Percentiles rank a stretch among this genome's conserved stretches.
Evolutionary conservation across 805 yeast genomes (phyloP).

Genomic region (Metschnikowia drakensbergensis): DNA sequence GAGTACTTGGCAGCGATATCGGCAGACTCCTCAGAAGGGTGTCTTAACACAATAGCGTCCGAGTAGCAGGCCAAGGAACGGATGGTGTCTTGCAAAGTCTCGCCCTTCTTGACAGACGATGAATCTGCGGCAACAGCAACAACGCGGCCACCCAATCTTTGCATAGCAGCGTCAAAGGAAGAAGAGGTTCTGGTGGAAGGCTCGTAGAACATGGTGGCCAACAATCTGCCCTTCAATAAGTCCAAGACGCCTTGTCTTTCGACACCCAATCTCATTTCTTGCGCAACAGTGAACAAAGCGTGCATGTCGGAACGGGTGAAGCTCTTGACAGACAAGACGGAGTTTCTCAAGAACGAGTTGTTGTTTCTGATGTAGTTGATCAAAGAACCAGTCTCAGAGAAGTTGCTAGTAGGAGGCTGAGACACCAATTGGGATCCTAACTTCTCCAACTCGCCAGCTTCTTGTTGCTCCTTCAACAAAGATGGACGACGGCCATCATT

Average conservation of each 20-base stretch:
- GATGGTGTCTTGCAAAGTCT: conserved; percentile 93
- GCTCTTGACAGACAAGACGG: conserved; percentile 84
- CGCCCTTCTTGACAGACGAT: conserved; percentile 98
- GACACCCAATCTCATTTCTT: conserved; percentile 94
- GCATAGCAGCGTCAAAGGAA: conserved; percentile 99
- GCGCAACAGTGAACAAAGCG: conserved; percentile 91
- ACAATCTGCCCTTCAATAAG: conserved; percentile 80
- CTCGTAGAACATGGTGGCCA: conserved; percentile 95
- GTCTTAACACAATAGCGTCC: conserved; percentile 96
- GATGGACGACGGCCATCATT: conserved; percentile 31
- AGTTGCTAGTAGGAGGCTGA: conserved; percentile 66
- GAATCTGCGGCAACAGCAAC: conserved; percentile 79
- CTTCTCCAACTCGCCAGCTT: conserved; percentile 43
- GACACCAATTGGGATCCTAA: conserved; percentile 67
- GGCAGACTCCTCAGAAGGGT: conserved; percentile 89
- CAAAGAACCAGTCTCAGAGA: conserved; percentile 76
- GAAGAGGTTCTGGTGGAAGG: conserved; percentile 97
- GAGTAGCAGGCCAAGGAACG: conserved; percentile 93
- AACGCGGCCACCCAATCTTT: conserved; percentile 97
- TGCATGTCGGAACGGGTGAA: conserved; percentile 87
- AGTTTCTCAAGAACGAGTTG: conserved; percentile 88
- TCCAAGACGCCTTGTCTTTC: conserved; percentile 95
- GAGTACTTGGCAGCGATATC: conserved; percentile 94
- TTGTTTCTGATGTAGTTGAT: conserved; percentile 70
- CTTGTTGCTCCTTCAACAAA: conserved; percentile 33